A percentile compares a stretch with the other conserved stretches of the same genome.
These are phyloP conservation scores for Diaporthe capsici DNA, from an alignment of 2,329 filamentous ascomycete genomes.

Conservation along the genomic window DNA sequence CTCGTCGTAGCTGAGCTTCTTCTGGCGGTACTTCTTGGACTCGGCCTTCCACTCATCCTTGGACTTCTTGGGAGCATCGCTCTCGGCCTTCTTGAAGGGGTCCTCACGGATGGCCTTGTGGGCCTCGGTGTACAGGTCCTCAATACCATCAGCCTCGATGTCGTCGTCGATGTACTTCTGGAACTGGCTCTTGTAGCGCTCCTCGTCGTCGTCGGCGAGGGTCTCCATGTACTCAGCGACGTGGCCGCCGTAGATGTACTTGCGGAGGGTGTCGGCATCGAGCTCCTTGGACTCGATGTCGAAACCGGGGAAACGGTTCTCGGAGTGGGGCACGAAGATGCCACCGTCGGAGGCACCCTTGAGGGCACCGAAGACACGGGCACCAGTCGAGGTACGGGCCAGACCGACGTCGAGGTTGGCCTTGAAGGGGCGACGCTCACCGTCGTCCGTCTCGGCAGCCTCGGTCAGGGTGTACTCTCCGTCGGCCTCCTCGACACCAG, in stretches of 20 bases:
- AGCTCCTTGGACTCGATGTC: conserved; percentile 99
- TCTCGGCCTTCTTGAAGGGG: conserved; percentile 93
- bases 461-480: conserved; percentile 98
- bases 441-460: conserved; percentile 90
- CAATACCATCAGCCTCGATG: conserved; percentile 93
- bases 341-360: conserved; percentile 99
- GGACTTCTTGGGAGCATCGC: conserved; percentile 86
- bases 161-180: conserved; percentile 97
- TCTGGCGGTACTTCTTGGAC: conserved; percentile 87
- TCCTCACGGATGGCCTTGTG: conserved; percentile 98
- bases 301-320: conserved; percentile 99
- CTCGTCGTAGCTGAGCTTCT: conserved; percentile 87
- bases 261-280: conserved; percentile 95
- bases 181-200: conserved; percentile 99
- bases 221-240: conserved; percentile 99
- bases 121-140: conserved; percentile 96
- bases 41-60: conserved; percentile 98
- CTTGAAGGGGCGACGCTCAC: conserved; percentile 99
- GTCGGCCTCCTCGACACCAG: conserved; percentile 95
- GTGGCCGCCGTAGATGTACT: conserved; percentile 99
- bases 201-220: conserved; percentile 99
- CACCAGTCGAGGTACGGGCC: conserved; percentile 96
- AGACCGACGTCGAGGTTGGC: conserved; percentile 98
- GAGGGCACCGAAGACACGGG: conserved; percentile 99
- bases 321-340: conserved; percentile 96